Evolutionary conservation across 148 eudicot species (phyloP).

Genomic region (Nepenthes mirabilis): DNA sequence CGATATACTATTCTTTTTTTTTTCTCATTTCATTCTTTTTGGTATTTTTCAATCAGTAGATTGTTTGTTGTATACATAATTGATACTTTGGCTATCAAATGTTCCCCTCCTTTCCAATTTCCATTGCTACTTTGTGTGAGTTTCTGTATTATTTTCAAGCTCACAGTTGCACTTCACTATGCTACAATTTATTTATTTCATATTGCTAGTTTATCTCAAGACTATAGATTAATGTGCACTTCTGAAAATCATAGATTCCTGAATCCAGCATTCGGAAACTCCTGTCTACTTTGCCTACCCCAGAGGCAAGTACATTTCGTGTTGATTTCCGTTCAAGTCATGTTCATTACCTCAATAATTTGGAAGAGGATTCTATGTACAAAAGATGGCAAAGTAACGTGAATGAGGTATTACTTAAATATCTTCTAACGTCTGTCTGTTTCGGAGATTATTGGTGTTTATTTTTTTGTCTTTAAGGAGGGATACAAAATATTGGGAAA

Average conservation of each 20-base stretch:
- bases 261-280: constrained; percentile 48
- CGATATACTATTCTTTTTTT: too few relatives aligned
- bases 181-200: neutral
- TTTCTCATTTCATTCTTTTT: too few relatives aligned
- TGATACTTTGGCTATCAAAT: too few relatives aligned
- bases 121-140: too few relatives aligned
- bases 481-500: neutral
- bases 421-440: too few relatives aligned
- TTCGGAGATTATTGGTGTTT: neutral
- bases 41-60: too few relatives aligned
- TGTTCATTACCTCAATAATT: constrained; percentile 89
- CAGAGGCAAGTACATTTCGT: constrained; percentile 68
- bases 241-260: constrained; percentile 57
- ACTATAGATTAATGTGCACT: neutral
- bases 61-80: too few relatives aligned
- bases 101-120: too few relatives aligned
- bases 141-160: neutral
- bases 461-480: neutral
- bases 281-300: constrained; percentile 56
- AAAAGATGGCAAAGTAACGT: constrained; percentile 90
- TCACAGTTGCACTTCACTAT: neutral
- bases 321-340: constrained; percentile 87
- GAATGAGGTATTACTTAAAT: constrained; percentile 53
- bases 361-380: constrained; percentile 87
- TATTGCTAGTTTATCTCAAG: neutral